These are phyloP conservation scores for Penicillium cinerascens DNA, from an alignment of 495 filamentous ascomycete genomes.

Conservation along the genomic window DNA sequence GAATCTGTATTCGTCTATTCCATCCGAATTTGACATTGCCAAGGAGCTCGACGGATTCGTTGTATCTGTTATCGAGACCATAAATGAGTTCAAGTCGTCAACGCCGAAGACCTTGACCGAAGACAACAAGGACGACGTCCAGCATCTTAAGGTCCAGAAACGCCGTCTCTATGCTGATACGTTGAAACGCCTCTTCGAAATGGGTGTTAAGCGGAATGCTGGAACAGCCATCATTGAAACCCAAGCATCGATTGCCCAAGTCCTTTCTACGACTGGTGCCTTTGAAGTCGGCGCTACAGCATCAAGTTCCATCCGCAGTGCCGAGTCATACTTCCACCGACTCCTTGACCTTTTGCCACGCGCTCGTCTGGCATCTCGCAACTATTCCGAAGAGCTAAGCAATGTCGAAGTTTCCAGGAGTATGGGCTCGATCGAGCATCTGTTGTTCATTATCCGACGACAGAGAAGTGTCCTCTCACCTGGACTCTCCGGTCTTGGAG, in stretches of 20 bases:
- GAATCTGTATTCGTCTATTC: slow-evolving; percentile 50
- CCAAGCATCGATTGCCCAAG: slow-evolving; percentile 64
- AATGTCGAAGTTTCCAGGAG: slow-evolving; percentile 71
- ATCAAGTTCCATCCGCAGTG: slow-evolving; percentile 28
- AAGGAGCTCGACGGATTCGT: slow-evolving; percentile 64
- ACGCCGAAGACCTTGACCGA: slow-evolving; percentile 74
- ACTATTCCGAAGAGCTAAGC: slow-evolving; percentile 81
- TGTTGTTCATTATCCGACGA: slow-evolving; percentile 62
- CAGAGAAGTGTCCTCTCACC: slow-evolving; percentile 59
- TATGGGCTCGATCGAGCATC: slow-evolving; percentile 75
- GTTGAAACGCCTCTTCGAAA: slow-evolving; percentile 71
- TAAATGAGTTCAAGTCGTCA: slow-evolving; percentile 69
- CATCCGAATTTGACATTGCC: slow-evolving; percentile 51
- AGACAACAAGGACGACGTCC: slow-evolving; percentile 75
- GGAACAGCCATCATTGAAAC: slow-evolving; percentile 62
- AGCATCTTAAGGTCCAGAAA: slow-evolving; percentile 86
- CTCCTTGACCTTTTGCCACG: slow-evolving; percentile 66
- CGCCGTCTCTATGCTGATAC: slow-evolving; percentile 88
- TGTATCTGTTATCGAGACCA: slow-evolving; percentile 60
- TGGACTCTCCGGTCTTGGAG: slow-evolving; percentile 33
- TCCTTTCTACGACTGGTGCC: slow-evolving; percentile 55
- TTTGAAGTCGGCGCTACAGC: slow-evolving; percentile 24
- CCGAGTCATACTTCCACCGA: slow-evolving; percentile 76
- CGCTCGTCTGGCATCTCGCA: slow-evolving; percentile 58
- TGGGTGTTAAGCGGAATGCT: slow-evolving; percentile 84